Evolutionary conservation across 768 basidiomycete species (phyloP).

Genomic region (Trametes punicea): DNA sequence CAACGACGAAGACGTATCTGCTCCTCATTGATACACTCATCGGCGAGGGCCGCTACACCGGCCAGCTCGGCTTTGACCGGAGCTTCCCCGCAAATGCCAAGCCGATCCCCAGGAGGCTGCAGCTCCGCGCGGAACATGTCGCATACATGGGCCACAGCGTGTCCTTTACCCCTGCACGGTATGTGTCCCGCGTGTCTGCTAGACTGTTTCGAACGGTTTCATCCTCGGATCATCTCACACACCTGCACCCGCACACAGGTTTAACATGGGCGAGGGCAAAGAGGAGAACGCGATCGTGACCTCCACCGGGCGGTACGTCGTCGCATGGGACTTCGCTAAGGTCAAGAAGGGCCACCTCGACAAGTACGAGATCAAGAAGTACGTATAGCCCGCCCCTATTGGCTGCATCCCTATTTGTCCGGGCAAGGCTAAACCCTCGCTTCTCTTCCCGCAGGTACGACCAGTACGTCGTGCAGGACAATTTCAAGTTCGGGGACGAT

Average conservation of each 20-base stretch:
- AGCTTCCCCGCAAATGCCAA: constrained; percentile 94
- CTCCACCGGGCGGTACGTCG: constrained; percentile 85
- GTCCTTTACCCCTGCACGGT: constrained; percentile 93
- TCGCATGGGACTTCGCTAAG: constrained; percentile 97
- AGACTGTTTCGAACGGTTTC: neutral
- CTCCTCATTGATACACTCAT: constrained; percentile 94
- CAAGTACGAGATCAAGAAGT: constrained; percentile 93
- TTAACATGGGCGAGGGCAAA: constrained; percentile 86
- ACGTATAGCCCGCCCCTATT: constrained; percentile 9
- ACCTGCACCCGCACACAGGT: constrained; percentile 45
- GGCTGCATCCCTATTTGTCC: neutral
- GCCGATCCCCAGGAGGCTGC: constrained; percentile 84
- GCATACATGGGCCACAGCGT: constrained; percentile 90
- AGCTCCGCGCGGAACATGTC: constrained; percentile 87
- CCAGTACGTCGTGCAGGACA: constrained; percentile 92
- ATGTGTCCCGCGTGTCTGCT: constrained; percentile 15
- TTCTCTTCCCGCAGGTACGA: constrained; percentile 54
- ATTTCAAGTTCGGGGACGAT: constrained; percentile 97
- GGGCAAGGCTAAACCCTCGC: constrained; percentile 4
- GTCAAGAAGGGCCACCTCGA: constrained; percentile 90
- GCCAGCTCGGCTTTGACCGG: constrained; percentile 85
- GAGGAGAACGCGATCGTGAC: constrained; percentile 96
- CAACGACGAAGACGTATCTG: constrained; percentile 92
- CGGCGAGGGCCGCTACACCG: constrained; percentile 82
- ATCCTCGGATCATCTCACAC: constrained; percentile 3